A percentile compares a stretch with the other conserved stretches of the same genome.
These are phyloP conservation scores for Pseudoneurospora amorphoporcata DNA, from an alignment of 495 filamentous ascomycete genomes.

Conservation along the genomic window DNA sequence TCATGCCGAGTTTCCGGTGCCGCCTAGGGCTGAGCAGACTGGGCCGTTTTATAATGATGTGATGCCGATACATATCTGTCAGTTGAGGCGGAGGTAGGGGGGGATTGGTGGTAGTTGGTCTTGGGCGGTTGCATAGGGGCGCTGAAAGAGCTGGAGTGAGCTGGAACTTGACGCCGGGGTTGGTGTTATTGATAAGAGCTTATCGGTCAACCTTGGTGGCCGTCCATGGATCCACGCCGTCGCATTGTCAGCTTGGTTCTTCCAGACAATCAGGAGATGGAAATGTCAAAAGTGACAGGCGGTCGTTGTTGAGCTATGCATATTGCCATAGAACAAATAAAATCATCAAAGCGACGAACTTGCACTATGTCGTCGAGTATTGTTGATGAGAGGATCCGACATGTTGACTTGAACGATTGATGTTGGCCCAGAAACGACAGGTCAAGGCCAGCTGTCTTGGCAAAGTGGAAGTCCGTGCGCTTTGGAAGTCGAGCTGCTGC, in stretches of 20 bases:
- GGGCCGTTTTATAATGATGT: slow-evolving; percentile 40
- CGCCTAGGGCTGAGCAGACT: slow-evolving; percentile 23
- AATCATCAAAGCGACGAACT: neutral
- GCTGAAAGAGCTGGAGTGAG: neutral
- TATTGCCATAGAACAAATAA: too few relatives aligned
- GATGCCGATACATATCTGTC: slow-evolving; percentile 34
- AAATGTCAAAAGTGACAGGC: neutral
- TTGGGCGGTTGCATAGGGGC: too few relatives aligned
- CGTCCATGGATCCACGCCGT: neutral
- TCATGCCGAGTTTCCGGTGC: slow-evolving; percentile 25
- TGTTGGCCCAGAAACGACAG: neutral
- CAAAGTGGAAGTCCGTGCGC: neutral
- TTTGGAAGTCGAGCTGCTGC: neutral
- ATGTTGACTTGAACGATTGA: neutral
- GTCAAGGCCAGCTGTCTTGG: too few relatives aligned
- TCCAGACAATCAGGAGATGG: neutral
- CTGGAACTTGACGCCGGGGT: neutral
- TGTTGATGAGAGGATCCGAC: neutral
- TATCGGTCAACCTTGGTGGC: neutral
- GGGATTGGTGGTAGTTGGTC: neutral
- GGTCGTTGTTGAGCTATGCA: neutral
- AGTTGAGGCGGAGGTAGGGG: slow-evolving; percentile 10
- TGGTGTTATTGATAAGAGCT: neutral
- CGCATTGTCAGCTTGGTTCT: neutral
- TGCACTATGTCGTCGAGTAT: neutral